Base-by-base conservation (phyloP, 2,329 filamentous ascomycete species). In the Cucurbitaria berberidis region DNA sequence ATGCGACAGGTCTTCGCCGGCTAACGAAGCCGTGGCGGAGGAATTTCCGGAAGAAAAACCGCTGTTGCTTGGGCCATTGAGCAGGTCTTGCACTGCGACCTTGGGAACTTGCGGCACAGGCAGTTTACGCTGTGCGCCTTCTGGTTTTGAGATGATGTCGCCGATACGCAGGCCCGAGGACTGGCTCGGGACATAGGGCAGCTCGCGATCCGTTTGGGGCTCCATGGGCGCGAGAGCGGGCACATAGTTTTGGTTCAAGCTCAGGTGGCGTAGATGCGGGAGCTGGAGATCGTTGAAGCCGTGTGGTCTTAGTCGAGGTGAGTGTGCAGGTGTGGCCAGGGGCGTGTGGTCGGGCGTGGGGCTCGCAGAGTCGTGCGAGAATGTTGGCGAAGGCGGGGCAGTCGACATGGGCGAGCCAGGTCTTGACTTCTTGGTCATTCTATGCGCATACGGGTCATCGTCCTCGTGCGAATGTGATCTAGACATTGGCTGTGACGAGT, bases 331-430 rank as follows among this genome's bases (percentile, higher is more conserved):
- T 5, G 93, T 99, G 24, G 93, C 93, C 50, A 98, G 86, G n/a
- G 93, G 93, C n/a, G 95, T 98, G 80, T 97, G 93, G 70, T 98
- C 93, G 10, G 93, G 95, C 1, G 93, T 99, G 4, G 93, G 95
- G 9, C 93, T 98, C 41, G 93, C 84, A 10, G 93, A 97, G 76
- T 96, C 92, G 77, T 97, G 92, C 2, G 93, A 97, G 75, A 97
- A 96, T 3, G 93, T 97, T 22, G 93, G 93, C 27, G 93, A 98
- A 22, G 93, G 96, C 18, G 95, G 95, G 42, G 93, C 93, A 2
- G 93, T 98, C 8, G 93, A 97, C 77, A 96, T 91, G 47, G 93
- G 95, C 30, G 93, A 97, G 74, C 93, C 95, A 38, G 95, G 93
- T 65, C 93, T 83, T 55, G 93, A 98, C 59, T 92, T 87, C 82